Conservation (phyloP, 768 basidiomycete species). For the Tylopilus vinaceipallidus region DNA sequence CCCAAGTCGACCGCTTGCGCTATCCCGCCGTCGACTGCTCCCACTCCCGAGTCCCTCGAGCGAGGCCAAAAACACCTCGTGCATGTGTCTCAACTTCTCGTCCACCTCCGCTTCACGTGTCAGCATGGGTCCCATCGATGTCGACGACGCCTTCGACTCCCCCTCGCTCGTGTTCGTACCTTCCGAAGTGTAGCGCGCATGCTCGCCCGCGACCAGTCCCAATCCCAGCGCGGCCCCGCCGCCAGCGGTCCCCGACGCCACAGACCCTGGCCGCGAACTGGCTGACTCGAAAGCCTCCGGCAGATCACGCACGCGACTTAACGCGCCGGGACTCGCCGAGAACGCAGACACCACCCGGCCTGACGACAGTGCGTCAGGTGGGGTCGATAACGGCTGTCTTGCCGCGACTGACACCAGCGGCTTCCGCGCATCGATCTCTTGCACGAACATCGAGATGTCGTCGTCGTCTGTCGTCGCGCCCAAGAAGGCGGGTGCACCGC, state of each 20-base stretch:
- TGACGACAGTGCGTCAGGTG: not conserved
- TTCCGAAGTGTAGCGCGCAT: constrained; percentile 17
- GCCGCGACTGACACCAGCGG: constrained; percentile 43
- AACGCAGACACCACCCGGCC: not conserved
- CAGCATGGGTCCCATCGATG: constrained; percentile 49
- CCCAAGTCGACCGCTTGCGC: constrained; percentile 6
- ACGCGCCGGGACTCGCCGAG: constrained; percentile 7
- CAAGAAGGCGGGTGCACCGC: constrained; percentile 39
- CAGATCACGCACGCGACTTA: not conserved
- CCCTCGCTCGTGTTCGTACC: constrained; percentile 18
- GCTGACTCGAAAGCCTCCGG: not conserved
- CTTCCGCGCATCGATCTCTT: constrained; percentile 70
- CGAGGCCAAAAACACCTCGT: constrained; percentile 62
- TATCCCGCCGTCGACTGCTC: constrained; percentile 28
- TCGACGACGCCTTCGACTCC: constrained; percentile 24
- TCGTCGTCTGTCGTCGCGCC: constrained; percentile 63
- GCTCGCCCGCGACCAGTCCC: constrained; percentile 19
- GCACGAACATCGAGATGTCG: constrained; percentile 75
- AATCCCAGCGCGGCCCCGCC: constrained; percentile 7
- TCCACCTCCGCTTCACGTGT: constrained; percentile 69
- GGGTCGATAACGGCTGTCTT: constrained; percentile 8
- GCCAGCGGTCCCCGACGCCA: not conserved
- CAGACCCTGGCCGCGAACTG: constrained; percentile 4
- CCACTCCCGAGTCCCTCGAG: constrained; percentile 55
- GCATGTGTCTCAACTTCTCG: constrained; percentile 61